Evolutionary conservation across 2,329 filamentous ascomycete genomes (phyloP).

Genomic region (Endoconidiophora polonica): DNA sequence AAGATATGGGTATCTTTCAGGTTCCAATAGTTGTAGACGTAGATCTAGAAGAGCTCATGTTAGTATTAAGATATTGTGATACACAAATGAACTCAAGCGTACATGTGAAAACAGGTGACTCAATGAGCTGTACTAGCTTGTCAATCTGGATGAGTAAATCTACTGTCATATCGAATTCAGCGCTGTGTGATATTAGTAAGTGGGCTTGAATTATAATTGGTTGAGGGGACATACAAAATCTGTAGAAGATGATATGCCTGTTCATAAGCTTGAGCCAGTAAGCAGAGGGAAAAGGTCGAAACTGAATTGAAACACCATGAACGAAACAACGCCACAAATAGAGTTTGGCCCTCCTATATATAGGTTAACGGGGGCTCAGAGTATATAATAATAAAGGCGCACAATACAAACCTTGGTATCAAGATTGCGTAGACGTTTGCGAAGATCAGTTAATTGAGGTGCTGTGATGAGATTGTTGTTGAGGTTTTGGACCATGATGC

Average conservation of each 20-base stretch:
- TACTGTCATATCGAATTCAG: conserved; percentile 95
- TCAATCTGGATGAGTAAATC: conserved; percentile 98
- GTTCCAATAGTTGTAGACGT: conserved; percentile 83
- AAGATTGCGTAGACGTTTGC: conserved; percentile 76
- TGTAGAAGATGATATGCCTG: conserved; percentile 92
- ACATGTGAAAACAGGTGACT: conserved; percentile 97
- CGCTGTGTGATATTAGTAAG: conserved; percentile 33
- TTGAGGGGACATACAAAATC: conserved; percentile 53
- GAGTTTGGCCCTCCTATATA: conserved; percentile 69
- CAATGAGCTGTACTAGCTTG: conserved; percentile 88
- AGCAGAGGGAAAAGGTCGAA: conserved; percentile 86
- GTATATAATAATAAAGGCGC: not conserved
- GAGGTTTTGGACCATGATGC: conserved; percentile 97
- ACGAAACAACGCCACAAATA: conserved; percentile 86
- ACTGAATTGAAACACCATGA: conserved; percentile 99
- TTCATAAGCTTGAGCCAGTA: conserved; percentile 93
- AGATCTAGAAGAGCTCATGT: conserved; percentile 42
- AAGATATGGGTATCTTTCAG: conserved; percentile 82
- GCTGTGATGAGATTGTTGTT: conserved; percentile 99
- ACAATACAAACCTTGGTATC: conserved; percentile 51
- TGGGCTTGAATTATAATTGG: not conserved
- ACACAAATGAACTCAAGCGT: conserved; percentile 19
- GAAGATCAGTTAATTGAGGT: conserved; percentile 76
- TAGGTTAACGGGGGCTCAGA: not conserved
- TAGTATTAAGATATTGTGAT: not conserved